Conservation (phyloP, 2,329 filamentous ascomycete species). For the Curvularia eragrostidis region DNA sequence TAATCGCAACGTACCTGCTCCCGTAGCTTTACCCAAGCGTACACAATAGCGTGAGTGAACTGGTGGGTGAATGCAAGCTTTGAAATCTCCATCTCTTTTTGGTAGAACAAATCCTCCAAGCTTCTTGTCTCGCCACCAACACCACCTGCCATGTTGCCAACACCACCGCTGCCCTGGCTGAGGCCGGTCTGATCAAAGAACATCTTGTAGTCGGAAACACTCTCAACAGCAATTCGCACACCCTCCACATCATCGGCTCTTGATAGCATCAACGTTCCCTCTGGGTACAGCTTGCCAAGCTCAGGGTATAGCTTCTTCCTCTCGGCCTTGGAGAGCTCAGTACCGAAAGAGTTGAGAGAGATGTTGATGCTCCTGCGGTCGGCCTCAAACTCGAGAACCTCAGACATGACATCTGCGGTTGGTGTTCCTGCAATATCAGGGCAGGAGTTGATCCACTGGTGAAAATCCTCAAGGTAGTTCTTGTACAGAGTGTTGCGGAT, state of each 20-base stretch:
- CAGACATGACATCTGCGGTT: conserved; percentile 92
- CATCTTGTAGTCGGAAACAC: conserved; percentile 88
- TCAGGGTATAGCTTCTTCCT: conserved; percentile 94
- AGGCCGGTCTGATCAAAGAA: conserved; percentile 94
- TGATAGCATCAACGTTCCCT: conserved; percentile 93
- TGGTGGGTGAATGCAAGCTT: conserved; percentile 95
- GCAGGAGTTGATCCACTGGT: conserved; percentile 90
- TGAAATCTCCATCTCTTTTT: conserved; percentile 98
- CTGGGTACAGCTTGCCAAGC: conserved; percentile 90
- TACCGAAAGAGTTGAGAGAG: conserved; percentile 97
- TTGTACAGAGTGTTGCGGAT: conserved; percentile 98
- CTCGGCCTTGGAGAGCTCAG: conserved; percentile 90
- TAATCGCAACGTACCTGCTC: conserved; percentile 77
- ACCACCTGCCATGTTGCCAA: conserved; percentile 85
- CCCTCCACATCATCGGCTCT: conserved; percentile 94
- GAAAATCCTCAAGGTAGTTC: conserved; percentile 98
- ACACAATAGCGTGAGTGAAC: conserved; percentile 93
- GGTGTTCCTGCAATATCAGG: conserved; percentile 86
- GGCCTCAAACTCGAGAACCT: conserved; percentile 95
- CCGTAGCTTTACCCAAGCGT: conserved; percentile 95
- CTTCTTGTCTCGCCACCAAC: conserved; percentile 83
- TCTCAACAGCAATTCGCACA: conserved; percentile 90
- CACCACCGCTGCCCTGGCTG: conserved; percentile 74
- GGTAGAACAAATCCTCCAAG: conserved; percentile 96
- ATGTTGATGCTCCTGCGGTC: conserved; percentile 98